Evolutionary conservation across 192 early-diverging fungal species (phyloP).

Genomic region (Podila epicladia): DNA sequence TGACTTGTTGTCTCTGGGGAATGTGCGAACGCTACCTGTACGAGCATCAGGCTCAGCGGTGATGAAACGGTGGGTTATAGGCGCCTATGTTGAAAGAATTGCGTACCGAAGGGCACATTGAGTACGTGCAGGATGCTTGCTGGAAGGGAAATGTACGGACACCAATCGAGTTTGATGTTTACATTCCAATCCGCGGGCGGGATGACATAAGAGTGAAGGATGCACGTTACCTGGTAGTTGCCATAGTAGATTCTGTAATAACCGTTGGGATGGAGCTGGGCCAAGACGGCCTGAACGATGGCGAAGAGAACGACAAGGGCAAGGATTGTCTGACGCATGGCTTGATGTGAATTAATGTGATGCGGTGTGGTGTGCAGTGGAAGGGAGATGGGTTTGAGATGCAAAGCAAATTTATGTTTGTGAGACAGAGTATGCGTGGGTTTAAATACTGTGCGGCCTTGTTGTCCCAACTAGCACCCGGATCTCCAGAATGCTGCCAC

Average conservation of each 20-base stretch:
- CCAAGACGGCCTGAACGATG: constrained; percentile 8
- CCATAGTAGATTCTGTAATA: constrained; percentile 14
- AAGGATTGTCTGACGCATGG: constrained; percentile 10
- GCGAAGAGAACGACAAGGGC: neutral
- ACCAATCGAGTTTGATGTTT: neutral
- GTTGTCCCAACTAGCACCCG: too few species aligned
- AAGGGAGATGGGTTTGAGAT: too few species aligned
- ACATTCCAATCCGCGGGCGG: neutral
- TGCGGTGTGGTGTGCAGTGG: too few species aligned
- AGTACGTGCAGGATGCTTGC: neutral
- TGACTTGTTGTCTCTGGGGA: neutral
- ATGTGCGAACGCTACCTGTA: neutral
- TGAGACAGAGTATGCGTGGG: too few species aligned
- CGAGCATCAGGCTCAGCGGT: constrained; percentile 14
- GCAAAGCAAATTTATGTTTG: too few species aligned
- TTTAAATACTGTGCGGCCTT: too few species aligned
- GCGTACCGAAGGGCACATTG: neutral
- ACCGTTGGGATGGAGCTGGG: constrained; percentile 1
- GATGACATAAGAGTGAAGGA: neutral
- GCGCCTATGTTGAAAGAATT: neutral
- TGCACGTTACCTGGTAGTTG: constrained; percentile 13
- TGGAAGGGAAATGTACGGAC: neutral
- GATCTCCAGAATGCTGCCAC: too few species aligned
- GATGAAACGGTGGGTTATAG: constrained; percentile 3
- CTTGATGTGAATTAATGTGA: neutral